These are phyloP conservation scores for Sonneratia alba DNA, from an alignment of 345 rosid species.

Conservation along the genomic window DNA sequence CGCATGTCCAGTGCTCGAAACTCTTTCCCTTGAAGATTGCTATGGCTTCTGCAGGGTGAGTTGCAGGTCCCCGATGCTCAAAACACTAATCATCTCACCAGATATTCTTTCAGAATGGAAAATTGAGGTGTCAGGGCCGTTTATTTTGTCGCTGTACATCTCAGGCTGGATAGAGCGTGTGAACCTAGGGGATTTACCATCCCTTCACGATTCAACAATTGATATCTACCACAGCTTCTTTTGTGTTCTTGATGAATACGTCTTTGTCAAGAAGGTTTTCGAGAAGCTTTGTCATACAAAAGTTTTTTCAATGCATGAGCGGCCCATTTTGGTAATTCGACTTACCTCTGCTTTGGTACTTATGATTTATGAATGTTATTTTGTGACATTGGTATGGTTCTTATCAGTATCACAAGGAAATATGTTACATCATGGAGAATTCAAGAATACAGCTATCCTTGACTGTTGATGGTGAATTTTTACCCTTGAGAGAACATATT, in stretches of 20 bases:
- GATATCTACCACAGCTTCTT: slow-evolving; percentile 5
- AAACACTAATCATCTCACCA: neutral
- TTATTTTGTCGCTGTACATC: slow-evolving; percentile 8
- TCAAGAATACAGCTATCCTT: neutral
- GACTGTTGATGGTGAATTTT: neutral
- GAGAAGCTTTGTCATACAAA: slow-evolving; percentile 10
- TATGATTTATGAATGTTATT: neutral
- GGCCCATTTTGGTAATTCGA: slow-evolving; percentile 9
- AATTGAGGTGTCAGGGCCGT: slow-evolving; percentile 10
- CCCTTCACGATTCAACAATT: slow-evolving; percentile 10
- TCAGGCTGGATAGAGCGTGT: slow-evolving; percentile 16
- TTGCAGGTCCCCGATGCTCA: slow-evolving; percentile 6
- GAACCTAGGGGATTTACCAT: neutral
- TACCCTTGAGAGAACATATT: neutral
- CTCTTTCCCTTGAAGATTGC: slow-evolving; percentile 11
- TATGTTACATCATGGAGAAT: neutral
- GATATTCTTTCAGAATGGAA: slow-evolving; percentile 8
- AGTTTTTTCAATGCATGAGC: slow-evolving; percentile 9
- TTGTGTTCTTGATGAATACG: slow-evolving; percentile 7
- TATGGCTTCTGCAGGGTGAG: slow-evolving; percentile 5
- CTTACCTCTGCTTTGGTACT: neutral
- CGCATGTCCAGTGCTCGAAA: slow-evolving; percentile 13
- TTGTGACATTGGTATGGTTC: neutral
- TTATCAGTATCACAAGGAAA: neutral
- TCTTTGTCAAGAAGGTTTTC: slow-evolving; percentile 8